Conservation (phyloP, 371 early-diverging fungal genomes). For the Mucor lusitanicus region DNA sequence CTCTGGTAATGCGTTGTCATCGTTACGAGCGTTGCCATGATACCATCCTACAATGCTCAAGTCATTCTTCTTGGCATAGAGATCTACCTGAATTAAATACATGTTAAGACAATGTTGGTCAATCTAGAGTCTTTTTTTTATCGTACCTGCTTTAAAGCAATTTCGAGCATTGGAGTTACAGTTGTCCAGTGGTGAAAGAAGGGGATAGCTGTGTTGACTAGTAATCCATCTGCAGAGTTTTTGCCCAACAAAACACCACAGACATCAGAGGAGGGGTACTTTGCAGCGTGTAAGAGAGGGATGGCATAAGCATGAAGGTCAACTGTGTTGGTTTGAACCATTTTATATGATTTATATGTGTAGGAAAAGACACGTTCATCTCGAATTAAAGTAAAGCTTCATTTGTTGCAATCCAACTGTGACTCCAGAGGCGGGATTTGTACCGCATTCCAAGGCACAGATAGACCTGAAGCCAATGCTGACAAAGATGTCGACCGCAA, state of each 20-base stretch:
- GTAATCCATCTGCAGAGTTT: constrained; percentile 32
- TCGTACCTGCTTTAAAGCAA: constrained; percentile 74
- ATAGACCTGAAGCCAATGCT: no score
- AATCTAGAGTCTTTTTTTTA: neutral
- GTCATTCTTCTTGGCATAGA: constrained; percentile 45
- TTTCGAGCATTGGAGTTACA: constrained; percentile 77
- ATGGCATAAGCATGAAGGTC: constrained; percentile 64
- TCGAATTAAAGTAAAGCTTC: neutral
- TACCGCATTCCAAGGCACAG: no score
- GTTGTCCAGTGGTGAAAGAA: constrained; percentile 80
- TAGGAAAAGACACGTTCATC: neutral
- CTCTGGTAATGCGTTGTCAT: constrained; percentile 49
- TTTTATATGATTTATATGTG: neutral
- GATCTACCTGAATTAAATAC: constrained; percentile 44
- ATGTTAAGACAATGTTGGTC: neutral
- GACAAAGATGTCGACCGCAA: no score
- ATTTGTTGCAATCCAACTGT: no score
- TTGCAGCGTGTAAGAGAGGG: constrained; percentile 80
- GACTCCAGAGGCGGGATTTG: no score
- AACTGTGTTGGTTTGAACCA: constrained; percentile 4
- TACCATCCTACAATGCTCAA: constrained; percentile 65
- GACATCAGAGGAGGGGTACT: constrained; percentile 72
- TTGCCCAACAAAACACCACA: constrained; percentile 69
- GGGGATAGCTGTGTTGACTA: constrained; percentile 69
- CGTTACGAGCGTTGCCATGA: constrained; percentile 54